Base-by-base conservation (phyloP, 2,329 filamentous ascomycete species). In the Aspergillus ruber region DNA sequence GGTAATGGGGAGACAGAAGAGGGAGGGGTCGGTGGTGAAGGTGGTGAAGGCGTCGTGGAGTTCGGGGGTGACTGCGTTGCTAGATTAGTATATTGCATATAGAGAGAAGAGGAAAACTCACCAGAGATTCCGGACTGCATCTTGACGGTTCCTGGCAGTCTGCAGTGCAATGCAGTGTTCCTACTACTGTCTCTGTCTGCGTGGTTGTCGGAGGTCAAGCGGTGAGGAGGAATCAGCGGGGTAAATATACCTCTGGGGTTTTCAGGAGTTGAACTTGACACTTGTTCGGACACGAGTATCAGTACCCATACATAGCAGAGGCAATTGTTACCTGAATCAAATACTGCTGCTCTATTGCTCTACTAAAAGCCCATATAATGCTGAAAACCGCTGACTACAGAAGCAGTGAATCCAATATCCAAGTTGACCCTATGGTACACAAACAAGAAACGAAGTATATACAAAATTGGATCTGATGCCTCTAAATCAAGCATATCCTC, bases 121-220 rank as follows among this genome's bases (percentile, higher is more conserved):
- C 72, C 71, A 61, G 70, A 63, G 52, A 74, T 74, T 61, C 72
- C 72, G n/a, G 72, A 74, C 65, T 74, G 72, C 72, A 75, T 75
- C 27, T 54, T 69, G 50, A 42, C 46, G 42, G 17, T 50, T 50
- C 56, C 18, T 41, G 17, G 3, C 18, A 20, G 18, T 41, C 18
- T 23, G 38, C 12, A 41, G 12, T 17, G 12, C 17, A n/a, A 4
- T 39, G 18, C 7, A 20, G 35, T 41, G 21, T 41, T 20, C 6
- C 10, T 23, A 20, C 20, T 20, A 20, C 15, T 41, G 15, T 23
- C 8, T 41, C 9, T 13, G 17, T 23, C n/a, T 42, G 18, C 15
- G 39, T 41, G 18, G 39, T 20, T 13, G 18, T 27, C 54, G 54
- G 50, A 52, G 54, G 55, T 54, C 56, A 56, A 61, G 56, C 55